Evolutionary conservation across 2,329 filamentous ascomycete genomes (phyloP), one percentile per base, ranked within the genome.

Genomic region (Nothopassalora personata): DNA sequence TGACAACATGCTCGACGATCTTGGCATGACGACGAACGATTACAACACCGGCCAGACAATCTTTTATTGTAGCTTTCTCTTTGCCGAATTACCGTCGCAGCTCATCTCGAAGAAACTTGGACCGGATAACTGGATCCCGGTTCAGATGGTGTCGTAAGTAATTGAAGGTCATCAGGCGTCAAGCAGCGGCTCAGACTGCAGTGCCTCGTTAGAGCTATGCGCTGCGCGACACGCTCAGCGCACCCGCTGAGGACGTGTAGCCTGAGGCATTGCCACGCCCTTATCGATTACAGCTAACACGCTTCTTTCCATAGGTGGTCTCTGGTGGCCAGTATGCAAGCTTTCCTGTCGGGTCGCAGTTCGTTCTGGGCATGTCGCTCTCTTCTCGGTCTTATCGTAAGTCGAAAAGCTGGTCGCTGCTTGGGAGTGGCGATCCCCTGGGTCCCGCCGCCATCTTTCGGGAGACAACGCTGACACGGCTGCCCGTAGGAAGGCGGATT

Each of bases 51-150:
- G 61, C 15, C 63, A 77, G 53, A 76, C 75, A 0, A 77, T 89
- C 7, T 95, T 95, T 79, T 93, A 89, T 74, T 80, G 84, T 19
- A 91, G 90, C 74, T 96, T 96, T 76, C 90, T 96, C n/a, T 66
- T 71, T 51, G 72, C 72, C 11, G 72, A 74, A 54, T 55, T 75
- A 9, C 73, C 73, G 0, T 73, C 71, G 28, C 71, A 72, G 58
- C 60, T 73, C 5, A 73, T 79, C 19, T 77, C 74, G 54, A 80
- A 80, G 62, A 75, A 75, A 51, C 64, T 76, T 7, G 77, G 77
- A 0, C 76, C 78, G 4, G 74, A 77, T 54, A 74, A 75, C 11
- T 79, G 77, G 71, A 75, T 80, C 3, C 77, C 77, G 0, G 69
- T 72, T n/a, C 72, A 77, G 53, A 62, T 56, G 33, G 65, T 56